A percentile compares a stretch with the other conserved stretches of the same genome.
Conservation (phyloP, 208 protist species). For the Wallacemonas sp. region DNA sequence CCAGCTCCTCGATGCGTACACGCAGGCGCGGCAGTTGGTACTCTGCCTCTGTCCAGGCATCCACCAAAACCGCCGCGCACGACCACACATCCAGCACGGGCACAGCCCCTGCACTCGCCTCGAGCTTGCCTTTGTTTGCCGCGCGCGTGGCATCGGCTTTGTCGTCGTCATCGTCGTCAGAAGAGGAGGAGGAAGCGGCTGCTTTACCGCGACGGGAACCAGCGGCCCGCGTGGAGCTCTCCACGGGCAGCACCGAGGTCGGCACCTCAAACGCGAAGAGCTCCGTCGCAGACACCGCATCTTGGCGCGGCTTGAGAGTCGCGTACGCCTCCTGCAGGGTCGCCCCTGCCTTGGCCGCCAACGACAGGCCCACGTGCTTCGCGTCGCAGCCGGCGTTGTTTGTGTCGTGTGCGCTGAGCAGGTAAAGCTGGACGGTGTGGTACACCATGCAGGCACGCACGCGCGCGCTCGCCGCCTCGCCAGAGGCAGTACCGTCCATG, state of each 20-base stretch:
- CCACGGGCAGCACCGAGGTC: not conserved
- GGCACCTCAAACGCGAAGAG: not conserved
- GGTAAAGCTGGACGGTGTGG: conserved; percentile 39
- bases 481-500: conserved; percentile 11
- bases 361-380: conserved; percentile 1
- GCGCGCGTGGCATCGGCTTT: not conserved
- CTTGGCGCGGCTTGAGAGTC: not conserved
- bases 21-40: not conserved
- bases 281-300: not conserved
- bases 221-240: not conserved
- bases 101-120: not conserved
- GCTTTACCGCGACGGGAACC: not conserved
- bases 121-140: not conserved
- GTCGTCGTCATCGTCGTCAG: conserved; percentile 13
- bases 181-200: not conserved
- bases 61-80: not conserved
- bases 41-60: conserved; percentile 1
- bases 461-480: not conserved
- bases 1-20: not conserved
- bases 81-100: not conserved
- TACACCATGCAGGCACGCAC: conserved; percentile 27
- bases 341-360: conserved; percentile 5
- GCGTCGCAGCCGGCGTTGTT: not conserved
- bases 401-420: conserved; percentile 5
- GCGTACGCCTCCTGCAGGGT: not conserved